Percentiles rank a stretch among this genome's conserved stretches.
Conservation (phyloP, 2,329 filamentous ascomycete species). For the Talaromyces atroroseus region DNA sequence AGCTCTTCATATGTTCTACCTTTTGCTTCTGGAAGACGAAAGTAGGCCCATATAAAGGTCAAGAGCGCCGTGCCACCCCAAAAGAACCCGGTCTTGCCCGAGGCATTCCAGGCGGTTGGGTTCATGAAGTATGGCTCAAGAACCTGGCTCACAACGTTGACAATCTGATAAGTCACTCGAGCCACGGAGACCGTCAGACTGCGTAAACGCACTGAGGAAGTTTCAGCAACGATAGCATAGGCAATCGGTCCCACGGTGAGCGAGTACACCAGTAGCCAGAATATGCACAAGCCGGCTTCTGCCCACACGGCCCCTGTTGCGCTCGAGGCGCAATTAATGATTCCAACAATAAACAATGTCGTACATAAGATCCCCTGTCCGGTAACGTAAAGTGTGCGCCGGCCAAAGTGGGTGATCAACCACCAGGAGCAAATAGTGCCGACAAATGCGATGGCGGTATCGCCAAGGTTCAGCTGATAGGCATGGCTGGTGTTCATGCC, state of each 20-base stretch:
- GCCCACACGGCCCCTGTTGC: conserved; percentile 29
- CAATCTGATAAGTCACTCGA: conserved; percentile 34
- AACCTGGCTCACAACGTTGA: conserved; percentile 37
- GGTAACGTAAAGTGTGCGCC: conserved; percentile 27
- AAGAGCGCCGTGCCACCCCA: conserved; percentile 19
- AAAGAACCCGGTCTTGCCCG: conserved; percentile 27
- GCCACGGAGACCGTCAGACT: conserved; percentile 44
- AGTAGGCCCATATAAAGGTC: conserved; percentile 12
- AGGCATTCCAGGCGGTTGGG: conserved; percentile 22
- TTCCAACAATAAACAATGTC: conserved; percentile 33
- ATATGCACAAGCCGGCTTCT: conserved; percentile 31
- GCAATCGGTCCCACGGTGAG: conserved; percentile 37
- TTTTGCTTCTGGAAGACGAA: conserved; percentile 25
- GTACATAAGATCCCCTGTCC: conserved; percentile 28
- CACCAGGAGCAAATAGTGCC: conserved; percentile 31
- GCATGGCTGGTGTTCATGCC: conserved; percentile 26
- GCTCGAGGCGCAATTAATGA: conserved; percentile 38
- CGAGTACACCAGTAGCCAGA: conserved; percentile 38
- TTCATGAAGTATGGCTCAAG: conserved; percentile 40
- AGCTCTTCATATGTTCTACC: conserved; percentile 36
- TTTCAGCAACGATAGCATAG: conserved; percentile 46
- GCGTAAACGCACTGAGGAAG: conserved; percentile 36
- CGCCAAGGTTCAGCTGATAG: conserved; percentile 33
- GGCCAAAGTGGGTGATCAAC: conserved; percentile 28
- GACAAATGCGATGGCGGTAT: conserved; percentile 31